These are phyloP conservation scores for Aspergillus quadrilineatus DNA, from an alignment of 2,329 filamentous ascomycete species.

Conservation along the genomic window DNA sequence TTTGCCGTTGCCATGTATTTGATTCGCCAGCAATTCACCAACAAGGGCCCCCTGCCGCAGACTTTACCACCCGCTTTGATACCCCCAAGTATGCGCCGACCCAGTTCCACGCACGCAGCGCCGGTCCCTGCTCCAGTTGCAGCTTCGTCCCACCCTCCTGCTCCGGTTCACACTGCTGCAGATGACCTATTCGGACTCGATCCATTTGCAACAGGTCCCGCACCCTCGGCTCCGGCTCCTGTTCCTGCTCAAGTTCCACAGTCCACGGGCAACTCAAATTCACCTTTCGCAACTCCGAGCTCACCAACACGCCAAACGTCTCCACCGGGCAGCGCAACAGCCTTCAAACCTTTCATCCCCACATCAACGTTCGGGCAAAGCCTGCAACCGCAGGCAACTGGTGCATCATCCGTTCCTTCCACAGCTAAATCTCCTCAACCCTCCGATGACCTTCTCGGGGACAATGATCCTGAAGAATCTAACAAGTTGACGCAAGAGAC, in stretches of 20 bases:
- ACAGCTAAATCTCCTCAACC: conserved; percentile 49
- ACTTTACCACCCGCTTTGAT: conserved; percentile 78
- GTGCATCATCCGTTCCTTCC: conserved; percentile 49
- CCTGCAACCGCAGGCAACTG: conserved; percentile 73
- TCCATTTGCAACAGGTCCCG: conserved; percentile 58
- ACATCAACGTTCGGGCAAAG: conserved; percentile 89
- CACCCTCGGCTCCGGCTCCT: conserved; percentile 53
- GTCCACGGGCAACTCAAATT: conserved; percentile 70
- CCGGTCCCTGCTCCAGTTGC: conserved; percentile 42
- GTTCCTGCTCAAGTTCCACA: conserved; percentile 55
- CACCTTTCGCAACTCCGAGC: conserved; percentile 56
- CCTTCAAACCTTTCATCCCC: conserved; percentile 88
- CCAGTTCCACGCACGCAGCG: conserved; percentile 42
- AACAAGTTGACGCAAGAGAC: conserved; percentile 87
- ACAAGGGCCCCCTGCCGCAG: conserved; percentile 69
- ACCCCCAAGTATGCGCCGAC: conserved; percentile 76
- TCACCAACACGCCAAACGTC: conserved; percentile 45
- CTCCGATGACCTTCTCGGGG: conserved; percentile 84
- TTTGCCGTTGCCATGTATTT: conserved; percentile 98
- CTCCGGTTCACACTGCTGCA: conserved; percentile 74
- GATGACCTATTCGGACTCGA: conserved; percentile 95
- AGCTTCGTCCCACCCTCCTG: conserved; percentile 50
- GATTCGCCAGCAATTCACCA: conserved; percentile 82
- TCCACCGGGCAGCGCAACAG: conserved; percentile 44
- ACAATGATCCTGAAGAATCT: conserved; percentile 82